Percentiles rank a stretch among this genome's conserved stretches.
Evolutionary conservation across 2,329 filamentous ascomycete species (phyloP).

Genomic region (Cyclaneusma minus): DNA sequence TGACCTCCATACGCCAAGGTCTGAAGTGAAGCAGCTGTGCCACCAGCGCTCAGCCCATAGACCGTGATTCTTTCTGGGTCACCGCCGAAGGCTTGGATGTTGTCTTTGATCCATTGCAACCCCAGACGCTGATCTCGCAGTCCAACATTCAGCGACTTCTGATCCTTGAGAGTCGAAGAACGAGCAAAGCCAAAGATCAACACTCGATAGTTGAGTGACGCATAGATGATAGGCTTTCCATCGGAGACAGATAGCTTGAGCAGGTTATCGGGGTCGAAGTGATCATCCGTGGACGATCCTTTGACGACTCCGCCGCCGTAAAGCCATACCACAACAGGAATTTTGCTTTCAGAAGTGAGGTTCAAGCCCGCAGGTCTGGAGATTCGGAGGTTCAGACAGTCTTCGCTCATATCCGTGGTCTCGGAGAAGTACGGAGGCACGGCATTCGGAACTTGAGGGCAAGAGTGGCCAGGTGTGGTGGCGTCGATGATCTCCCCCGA

Average conservation of each 20-base stretch:
- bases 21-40: no score
- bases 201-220: constrained; percentile 29
- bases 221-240: constrained; percentile 28
- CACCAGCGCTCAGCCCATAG: constrained; percentile 28
- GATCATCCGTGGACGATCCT: constrained; percentile 33
- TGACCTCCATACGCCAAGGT: constrained; percentile 16
- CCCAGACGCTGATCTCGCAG: constrained; percentile 20
- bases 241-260: constrained; percentile 26
- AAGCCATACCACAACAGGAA: constrained; percentile 34
- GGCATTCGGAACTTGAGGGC: no score
- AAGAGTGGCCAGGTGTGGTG: no score
- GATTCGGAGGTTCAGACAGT: constrained; percentile 30
- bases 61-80: constrained; percentile 13
- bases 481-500: no score
- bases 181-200: constrained; percentile 26
- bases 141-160: constrained; percentile 23
- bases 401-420: no score
- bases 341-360: constrained; percentile 10
- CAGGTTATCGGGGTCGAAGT: constrained; percentile 28
- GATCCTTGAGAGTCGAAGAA: constrained; percentile 26
- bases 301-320: constrained; percentile 33
- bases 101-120: constrained; percentile 12
- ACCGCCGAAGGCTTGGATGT: constrained; percentile 15
- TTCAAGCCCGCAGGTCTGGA: constrained; percentile 21
- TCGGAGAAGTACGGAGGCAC: no score